Base-by-base conservation (phyloP, 1,284 basidiomycete genomes). In the Coniferiporia sulphurascens region DNA sequence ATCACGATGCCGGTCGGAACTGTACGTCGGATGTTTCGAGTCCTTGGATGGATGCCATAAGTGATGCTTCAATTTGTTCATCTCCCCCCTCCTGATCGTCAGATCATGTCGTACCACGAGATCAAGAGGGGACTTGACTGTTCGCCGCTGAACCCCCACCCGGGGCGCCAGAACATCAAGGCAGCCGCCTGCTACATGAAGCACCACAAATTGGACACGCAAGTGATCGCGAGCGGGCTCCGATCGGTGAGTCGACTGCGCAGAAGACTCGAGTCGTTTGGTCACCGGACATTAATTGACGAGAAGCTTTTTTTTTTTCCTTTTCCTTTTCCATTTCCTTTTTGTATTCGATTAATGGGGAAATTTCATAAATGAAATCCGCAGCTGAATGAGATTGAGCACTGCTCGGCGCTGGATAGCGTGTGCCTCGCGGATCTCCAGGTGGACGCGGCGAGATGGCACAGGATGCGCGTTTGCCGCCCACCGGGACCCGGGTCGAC, bases 161-260 rank as follows among this genome's bases (percentile, higher is more conserved):
- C 76, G 2, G 79, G 77, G 34, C 72, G 81, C 34, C 72, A 79
- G 60, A 67, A 72, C n/a, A 78, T 85, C 22, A 79, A 80, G 60
- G 70, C 76, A 1, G 79, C 76, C 41, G 68, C 76, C 35, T 72
- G 72, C 22, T 83, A 79, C 65, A 77, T 83, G 68, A 72, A 66
- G 48, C 67, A 69, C 45, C 72, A 79, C 59, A 63, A 73, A 3
- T 66, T 81, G 63, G 69, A 71, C 60, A 76, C 76, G 3, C 74
- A 73, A 41, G 56, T 82, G 46, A 69, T 82, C 53, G 76, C 76
- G 15, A 70, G 71, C 6, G 72, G 76, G 45, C 50, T 69, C 32
- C 43, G 57, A 21, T 58, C 60, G n/a, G 66, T 70, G 59, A 50
- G 67, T 61, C 32, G 22, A 19, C 8, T 21, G 9, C n/a, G n/a